Evolutionary conservation across 441 rosid genomes (phyloP).

Genomic region (Arabidopsis hybrid): DNA sequence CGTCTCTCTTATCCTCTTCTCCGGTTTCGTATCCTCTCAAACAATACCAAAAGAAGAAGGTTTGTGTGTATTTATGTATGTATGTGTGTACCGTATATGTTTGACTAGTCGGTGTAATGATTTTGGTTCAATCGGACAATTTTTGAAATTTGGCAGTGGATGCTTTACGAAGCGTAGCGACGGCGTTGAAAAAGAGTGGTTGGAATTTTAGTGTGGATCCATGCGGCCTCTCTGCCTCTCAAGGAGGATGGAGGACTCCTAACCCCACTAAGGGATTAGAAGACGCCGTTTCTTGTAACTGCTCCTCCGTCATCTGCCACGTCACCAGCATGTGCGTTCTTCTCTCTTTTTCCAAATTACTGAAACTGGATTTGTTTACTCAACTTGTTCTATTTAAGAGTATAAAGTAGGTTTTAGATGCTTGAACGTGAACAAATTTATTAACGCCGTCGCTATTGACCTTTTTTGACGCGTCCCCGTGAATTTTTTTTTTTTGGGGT

Average conservation of each 20-base stretch:
- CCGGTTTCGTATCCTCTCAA: slow-evolving; percentile 41
- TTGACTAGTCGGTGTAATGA: background rate
- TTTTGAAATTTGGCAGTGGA: slow-evolving; percentile 45
- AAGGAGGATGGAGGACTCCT: slow-evolving; percentile 46
- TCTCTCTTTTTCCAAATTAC: background rate
- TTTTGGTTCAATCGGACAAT: background rate
- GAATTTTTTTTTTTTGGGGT: background rate
- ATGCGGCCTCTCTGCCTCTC: slow-evolving; percentile 34
- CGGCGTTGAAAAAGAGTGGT: slow-evolving; percentile 46
- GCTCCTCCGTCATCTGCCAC: slow-evolving; percentile 54
- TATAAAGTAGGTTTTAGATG: background rate
- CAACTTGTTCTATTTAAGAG: background rate
- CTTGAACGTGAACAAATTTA: background rate
- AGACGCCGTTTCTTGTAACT: slow-evolving; percentile 52
- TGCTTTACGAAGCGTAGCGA: slow-evolving; percentile 49
- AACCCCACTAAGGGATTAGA: background rate
- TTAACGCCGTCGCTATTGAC: slow-evolving; percentile 25
- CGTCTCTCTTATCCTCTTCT: slow-evolving; percentile 32
- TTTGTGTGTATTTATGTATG: background rate
- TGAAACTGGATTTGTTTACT: background rate
- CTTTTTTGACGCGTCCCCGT: slow-evolving; percentile 23
- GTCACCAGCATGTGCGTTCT: slow-evolving; percentile 56
- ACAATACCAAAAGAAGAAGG: slow-evolving; percentile 52
- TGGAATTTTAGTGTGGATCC: slow-evolving; percentile 69
- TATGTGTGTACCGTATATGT: background rate